Evolutionary conservation across 768 basidiomycete species (phyloP).

Genomic region (Clitopilus passeckerianus): DNA sequence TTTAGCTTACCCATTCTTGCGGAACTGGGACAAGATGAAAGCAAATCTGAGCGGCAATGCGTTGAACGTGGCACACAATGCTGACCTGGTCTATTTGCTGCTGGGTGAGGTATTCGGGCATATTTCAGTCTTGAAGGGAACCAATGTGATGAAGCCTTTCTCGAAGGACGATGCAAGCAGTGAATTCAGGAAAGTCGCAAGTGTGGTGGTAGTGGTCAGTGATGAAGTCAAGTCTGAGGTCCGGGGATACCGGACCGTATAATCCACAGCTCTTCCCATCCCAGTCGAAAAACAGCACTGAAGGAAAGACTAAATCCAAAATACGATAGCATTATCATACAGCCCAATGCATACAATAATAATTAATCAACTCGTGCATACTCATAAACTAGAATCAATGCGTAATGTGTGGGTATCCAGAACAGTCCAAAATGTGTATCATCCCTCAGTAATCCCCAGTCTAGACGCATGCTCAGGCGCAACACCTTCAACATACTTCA

Average conservation of each 20-base stretch:
- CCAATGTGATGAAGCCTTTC: not conserved
- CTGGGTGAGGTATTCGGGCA: conserved; percentile 46
- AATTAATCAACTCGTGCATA: not conserved
- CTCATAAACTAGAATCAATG: not conserved
- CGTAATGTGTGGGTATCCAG: not conserved
- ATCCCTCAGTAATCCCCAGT: too few species aligned
- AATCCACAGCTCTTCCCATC: too few species aligned
- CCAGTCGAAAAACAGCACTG: too few species aligned
- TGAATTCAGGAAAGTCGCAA: too few species aligned
- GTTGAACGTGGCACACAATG: not conserved
- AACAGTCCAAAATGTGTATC: not conserved
- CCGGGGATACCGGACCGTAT: too few species aligned
- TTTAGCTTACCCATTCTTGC: conserved; percentile 44
- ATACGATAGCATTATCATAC: not conserved
- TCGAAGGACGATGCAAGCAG: too few species aligned
- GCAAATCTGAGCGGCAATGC: not conserved
- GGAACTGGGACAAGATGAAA: conserved; percentile 34
- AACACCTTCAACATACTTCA: too few species aligned
- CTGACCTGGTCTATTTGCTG: conserved; percentile 56
- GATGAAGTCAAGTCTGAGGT: too few species aligned
- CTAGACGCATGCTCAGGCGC: too few species aligned
- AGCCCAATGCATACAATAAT: not conserved
- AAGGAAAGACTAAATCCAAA: not conserved
- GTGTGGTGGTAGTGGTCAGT: too few species aligned
- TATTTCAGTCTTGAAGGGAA: conserved; percentile 2